Evolutionary conservation across 208 protist genomes (phyloP), one percentile per base, ranked within the genome.

Genomic region (Acanthamoeba royreba): DNA sequence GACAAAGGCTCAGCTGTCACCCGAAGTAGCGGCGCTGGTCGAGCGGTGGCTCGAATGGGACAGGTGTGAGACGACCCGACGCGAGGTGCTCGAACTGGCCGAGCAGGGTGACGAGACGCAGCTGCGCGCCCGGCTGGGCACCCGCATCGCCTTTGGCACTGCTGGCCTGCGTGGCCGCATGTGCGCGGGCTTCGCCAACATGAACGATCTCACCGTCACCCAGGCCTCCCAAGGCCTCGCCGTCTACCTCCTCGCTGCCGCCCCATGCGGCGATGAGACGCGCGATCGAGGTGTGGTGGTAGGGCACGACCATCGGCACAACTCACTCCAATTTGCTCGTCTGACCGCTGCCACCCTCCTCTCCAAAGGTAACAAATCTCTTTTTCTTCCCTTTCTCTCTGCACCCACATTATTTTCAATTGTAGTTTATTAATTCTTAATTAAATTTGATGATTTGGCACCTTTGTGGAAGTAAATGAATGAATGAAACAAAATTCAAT

Each of bases 141-240:
- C 35, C 35, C 97, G 98, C 92, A 98, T 99, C 95, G 94, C 94
- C 45, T 99, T 99, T 95, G 98, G 98, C 83, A 99, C 99, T 1
- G 98, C 99, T 33, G 98, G 97, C 1, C 97, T 99, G 33, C 98
- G 99, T 38, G 96, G 96, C 0, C 94, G 92, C 42, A 99, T 99
- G 98, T 98, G 97, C 3, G 96, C 98, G 4, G 99, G 99, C 40
- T 98, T 98, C 79, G 95, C 97, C 13, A 95, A 96, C 93, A 99
- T 99, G 98, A 99, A 99, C 96, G 94, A 97, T 40, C 95, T 99
- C 33, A 99, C 98, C 22, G 97, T 99, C 22, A 96, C 99, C 49
- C 99, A 99, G 96, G 98, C 98, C 43, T 91, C 85, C 2, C 98
- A 99, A 93, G 98, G 63, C 19, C 35, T 52, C 15, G n/a, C 45